A percentile compares a stretch with the other conserved stretches of the same genome.
Evolutionary conservation across 2,329 filamentous ascomycete genomes (phyloP).

Genomic region (Zymoseptoria crescenta): DNA sequence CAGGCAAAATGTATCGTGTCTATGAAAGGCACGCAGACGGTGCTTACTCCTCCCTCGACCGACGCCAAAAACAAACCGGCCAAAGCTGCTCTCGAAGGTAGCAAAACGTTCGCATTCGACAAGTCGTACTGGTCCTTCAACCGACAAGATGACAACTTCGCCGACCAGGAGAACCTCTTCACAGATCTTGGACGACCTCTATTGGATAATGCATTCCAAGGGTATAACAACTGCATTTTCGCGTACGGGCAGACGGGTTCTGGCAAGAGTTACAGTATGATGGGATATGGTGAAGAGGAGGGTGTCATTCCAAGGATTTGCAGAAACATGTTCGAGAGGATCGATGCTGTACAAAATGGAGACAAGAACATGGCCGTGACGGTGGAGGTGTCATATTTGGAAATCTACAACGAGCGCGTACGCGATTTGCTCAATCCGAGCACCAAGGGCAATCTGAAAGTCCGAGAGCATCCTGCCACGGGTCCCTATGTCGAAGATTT

Average conservation of each 20-base stretch:
- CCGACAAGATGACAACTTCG: conserved; percentile 70
- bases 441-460: conserved; percentile 93
- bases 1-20: conserved; percentile 93
- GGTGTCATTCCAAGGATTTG: conserved; percentile 97
- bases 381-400: conserved; percentile 94
- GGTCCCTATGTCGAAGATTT: conserved; percentile 97
- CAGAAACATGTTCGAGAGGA: conserved; percentile 92
- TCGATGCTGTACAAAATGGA: conserved; percentile 56
- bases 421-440: conserved; percentile 90
- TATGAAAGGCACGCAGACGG: conserved; percentile 89
- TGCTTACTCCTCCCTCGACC: conserved; percentile 65
- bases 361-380: conserved; percentile 79
- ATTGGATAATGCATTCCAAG: conserved; percentile 94
- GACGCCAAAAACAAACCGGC: conserved; percentile 55
- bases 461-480: conserved; percentile 93
- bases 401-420: conserved; percentile 98
- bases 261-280: conserved; percentile 99
- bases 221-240: conserved; percentile 99
- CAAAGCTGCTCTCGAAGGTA: conserved; percentile 56
- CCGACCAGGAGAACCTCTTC: conserved; percentile 83
- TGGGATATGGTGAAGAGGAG: conserved; percentile 94
- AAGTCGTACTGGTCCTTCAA: conserved; percentile 98
- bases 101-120: conserved; percentile 91
- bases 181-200: conserved; percentile 80
- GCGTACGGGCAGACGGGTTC: conserved; percentile 98